Percentiles rank a stretch among this genome's conserved stretches.
Evolutionary conservation across 139 green algal genomes (phyloP).

Genomic region (Micromonas pusilla): DNA sequence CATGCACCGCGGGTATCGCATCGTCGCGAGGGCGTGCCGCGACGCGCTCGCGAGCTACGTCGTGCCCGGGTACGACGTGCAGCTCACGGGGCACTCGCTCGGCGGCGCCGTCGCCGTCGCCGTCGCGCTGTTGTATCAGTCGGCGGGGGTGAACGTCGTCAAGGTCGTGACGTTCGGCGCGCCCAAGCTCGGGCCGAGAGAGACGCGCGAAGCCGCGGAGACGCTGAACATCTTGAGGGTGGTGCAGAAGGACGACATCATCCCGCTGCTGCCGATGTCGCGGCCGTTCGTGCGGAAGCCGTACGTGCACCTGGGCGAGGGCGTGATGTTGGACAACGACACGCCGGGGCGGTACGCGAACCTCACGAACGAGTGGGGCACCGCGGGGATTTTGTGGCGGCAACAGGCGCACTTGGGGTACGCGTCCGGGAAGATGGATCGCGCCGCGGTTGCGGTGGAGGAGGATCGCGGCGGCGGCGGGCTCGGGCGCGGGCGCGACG

Average conservation of each 20-base stretch:
- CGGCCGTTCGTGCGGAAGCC: conserved; percentile 9
- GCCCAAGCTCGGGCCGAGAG: conserved; percentile 20
- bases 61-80: conserved; percentile 7
- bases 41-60: not conserved
- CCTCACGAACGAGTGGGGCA: not conserved
- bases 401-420: not conserved
- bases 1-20: conserved; percentile 28
- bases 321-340: conserved; percentile 16
- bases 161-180: conserved; percentile 23
- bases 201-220: conserved; percentile 3
- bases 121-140: conserved; percentile 7
- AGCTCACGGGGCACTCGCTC: conserved; percentile 14
- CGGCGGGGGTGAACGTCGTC: not conserved
- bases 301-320: conserved; percentile 10
- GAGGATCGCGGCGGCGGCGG: no score
- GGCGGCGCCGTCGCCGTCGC: conserved; percentile 12
- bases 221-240: conserved; percentile 12
- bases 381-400: conserved; percentile 8
- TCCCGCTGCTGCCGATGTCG: conserved; percentile 25
- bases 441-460: not conserved
- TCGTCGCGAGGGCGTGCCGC: not conserved
- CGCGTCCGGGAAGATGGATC: not conserved
- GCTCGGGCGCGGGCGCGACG: no score
- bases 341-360: not conserved
- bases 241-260: conserved; percentile 28